Base-by-base conservation (phyloP, 176 grass and related monocot species). In the Aegilops sharonensis region DNA sequence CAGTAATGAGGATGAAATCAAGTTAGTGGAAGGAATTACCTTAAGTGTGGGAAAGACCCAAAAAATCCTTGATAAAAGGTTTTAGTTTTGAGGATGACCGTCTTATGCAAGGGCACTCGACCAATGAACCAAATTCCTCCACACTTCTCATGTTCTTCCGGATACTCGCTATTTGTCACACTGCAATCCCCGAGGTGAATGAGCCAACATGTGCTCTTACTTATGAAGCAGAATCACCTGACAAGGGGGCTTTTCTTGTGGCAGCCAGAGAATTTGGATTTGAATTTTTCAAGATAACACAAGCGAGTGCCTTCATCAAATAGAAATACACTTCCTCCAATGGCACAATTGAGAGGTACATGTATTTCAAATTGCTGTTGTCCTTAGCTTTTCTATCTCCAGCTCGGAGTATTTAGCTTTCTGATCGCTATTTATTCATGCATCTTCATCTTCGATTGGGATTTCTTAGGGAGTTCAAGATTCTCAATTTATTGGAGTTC, bases 161-260 rank as follows among this genome's bases (percentile, higher is more conserved):
- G 73, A 99, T 96, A 79, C 94, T 99, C 71, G 84, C 90, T 35
- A 48, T 96, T 65, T 99, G 97, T 75, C 97, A 99, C 87, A 99
- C 92, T 9, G 94, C 92, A 21, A 94, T 99, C 87, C 94, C 96
- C 4, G 94, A 99, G 85, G 79, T 84, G 29, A 94, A 99, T 81
- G 92, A 96, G 80, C 92, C 87, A 73, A 90, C 89, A 23, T 90
- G 94, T 73, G 83, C 92, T 68, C 86, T 93, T 70, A 90, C 84
- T 30, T 99, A 99, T 88, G 97, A 99, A 94, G 92, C 97, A 21
- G 94, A 99, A 86, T 99, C 97, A 84, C 97, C 97, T 88, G 97
- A 96, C 78, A 92, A 99, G 77, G 93, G 88, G 64, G 80, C 97
- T 85, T 99, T 99, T 89, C 94, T 99, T 80, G 90, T 99, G 83